phyloP scores from a whole-genome alignment of 345 rosid species.

The Bruguiera sexangula region DNA sequence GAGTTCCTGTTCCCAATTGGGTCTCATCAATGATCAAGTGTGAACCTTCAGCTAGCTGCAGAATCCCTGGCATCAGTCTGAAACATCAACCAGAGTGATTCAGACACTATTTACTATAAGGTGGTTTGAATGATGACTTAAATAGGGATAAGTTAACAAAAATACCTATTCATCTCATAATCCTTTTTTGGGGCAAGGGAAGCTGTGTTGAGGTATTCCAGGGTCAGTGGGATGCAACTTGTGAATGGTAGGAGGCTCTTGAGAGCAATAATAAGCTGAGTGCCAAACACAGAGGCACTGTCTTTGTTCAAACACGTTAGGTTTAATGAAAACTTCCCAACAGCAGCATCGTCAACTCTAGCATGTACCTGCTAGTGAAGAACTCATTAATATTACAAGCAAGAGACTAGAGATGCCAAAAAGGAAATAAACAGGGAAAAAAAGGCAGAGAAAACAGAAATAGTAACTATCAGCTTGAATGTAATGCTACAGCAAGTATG shows the following conservation, averaged over 20 bases:
- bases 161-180: constrained; percentile 62
- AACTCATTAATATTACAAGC: not conserved
- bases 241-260: constrained; percentile 73
- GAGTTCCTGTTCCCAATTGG: constrained; percentile 66
- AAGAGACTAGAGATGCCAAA: not conserved
- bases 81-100: constrained; percentile 16
- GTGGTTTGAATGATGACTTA: not conserved
- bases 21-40: constrained; percentile 82
- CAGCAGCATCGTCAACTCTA: constrained; percentile 72
- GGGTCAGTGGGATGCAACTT: constrained; percentile 53
- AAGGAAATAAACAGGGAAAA: not conserved
- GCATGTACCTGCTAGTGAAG: constrained; percentile 58
- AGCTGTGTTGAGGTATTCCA: constrained; percentile 63
- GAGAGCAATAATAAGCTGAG: constrained; percentile 39
- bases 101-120: not conserved
- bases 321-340: constrained; percentile 85
- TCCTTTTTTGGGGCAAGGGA: constrained; percentile 82
- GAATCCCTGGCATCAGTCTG: constrained; percentile 68
- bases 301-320: constrained; percentile 65
- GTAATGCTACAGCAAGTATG: not conserved
- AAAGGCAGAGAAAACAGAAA: not conserved
- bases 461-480: not conserved
- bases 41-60: constrained; percentile 79
- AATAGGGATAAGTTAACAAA: not conserved
- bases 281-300: constrained; percentile 58